Conservation (phyloP, 2,329 filamentous ascomycete species). For the Xenosphaeropsis pyriputrescens region DNA sequence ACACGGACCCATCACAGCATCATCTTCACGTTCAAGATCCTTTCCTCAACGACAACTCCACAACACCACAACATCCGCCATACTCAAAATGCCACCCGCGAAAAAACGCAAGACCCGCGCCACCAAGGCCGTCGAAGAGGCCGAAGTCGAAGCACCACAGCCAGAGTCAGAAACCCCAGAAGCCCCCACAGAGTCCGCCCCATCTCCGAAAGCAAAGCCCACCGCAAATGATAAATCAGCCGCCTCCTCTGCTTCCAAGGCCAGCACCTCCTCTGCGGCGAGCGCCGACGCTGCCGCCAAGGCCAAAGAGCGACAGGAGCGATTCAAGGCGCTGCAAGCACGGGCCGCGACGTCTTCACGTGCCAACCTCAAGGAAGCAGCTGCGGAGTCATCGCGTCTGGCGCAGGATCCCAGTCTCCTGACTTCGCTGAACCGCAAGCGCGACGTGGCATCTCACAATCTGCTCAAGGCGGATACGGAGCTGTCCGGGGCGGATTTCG, state of each 20-base stretch:
- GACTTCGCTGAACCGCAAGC: conserved; percentile 66
- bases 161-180: conserved; percentile 1
- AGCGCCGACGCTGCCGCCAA: conserved; percentile 23
- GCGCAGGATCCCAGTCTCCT: conserved; percentile 66
- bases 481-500: conserved; percentile 78
- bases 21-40: conserved; percentile 11
- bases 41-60: conserved; percentile 3
- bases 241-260: neutral
- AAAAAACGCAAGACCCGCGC: conserved; percentile 29
- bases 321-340: conserved; percentile 78
- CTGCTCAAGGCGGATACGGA: conserved; percentile 84
- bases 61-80: conserved; percentile 1
- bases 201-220: neutral
- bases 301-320: conserved; percentile 55
- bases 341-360: conserved; percentile 59
- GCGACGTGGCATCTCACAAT: conserved; percentile 81
- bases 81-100: conserved; percentile 23
- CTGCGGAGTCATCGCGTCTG: conserved; percentile 67
- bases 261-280: conserved; percentile 2
- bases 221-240: neutral
- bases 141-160: conserved; percentile 1
- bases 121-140: conserved; percentile 8
- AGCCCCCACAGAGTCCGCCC: conserved; percentile 1
- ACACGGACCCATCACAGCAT: neutral
- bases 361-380: conserved; percentile 72